Conservation (phyloP, 1,284 basidiomycete genomes). For the Trichosporon inkin region DNA sequence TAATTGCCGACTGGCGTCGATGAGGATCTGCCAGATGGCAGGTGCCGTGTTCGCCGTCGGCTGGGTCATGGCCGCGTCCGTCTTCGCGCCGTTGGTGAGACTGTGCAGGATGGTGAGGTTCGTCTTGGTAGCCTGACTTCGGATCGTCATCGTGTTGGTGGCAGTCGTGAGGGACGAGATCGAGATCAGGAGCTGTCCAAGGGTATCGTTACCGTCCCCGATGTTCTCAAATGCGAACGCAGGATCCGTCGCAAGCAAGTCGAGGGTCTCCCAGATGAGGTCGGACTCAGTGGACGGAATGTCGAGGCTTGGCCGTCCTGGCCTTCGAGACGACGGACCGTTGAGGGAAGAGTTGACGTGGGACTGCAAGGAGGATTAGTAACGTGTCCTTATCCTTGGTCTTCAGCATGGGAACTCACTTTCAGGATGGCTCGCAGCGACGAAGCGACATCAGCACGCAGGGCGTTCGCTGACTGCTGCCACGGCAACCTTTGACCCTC, state of each 20-base stretch:
- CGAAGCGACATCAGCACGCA: conserved; percentile 28
- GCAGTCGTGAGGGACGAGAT: conserved; percentile 31
- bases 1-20: conserved; percentile 37
- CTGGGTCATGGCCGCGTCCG: conserved; percentile 12
- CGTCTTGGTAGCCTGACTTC: conserved; percentile 30
- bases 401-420: conserved; percentile 22
- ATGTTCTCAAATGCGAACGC: conserved; percentile 28
- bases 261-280: conserved; percentile 33
- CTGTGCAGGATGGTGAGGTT: conserved; percentile 27
- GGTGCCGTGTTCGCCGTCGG: conserved; percentile 14
- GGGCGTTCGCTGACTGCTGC: conserved; percentile 23
- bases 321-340: conserved; percentile 10
- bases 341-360: conserved; percentile 13
- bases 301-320: conserved; percentile 20
- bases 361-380: conserved; percentile 3
- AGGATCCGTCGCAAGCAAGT: conserved; percentile 32
- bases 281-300: conserved; percentile 26
- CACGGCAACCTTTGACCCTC: conserved; percentile 40
- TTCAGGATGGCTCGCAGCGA: conserved; percentile 33
- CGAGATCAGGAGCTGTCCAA: conserved; percentile 25
- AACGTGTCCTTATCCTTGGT: neutral
- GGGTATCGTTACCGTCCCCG: conserved; percentile 23
- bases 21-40: conserved; percentile 35
- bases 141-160: conserved; percentile 28
- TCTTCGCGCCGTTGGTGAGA: conserved; percentile 12